These are phyloP conservation scores for Metarhizium sp. DNA, from an alignment of 2,329 filamentous ascomycete species.

Conservation along the genomic window DNA sequence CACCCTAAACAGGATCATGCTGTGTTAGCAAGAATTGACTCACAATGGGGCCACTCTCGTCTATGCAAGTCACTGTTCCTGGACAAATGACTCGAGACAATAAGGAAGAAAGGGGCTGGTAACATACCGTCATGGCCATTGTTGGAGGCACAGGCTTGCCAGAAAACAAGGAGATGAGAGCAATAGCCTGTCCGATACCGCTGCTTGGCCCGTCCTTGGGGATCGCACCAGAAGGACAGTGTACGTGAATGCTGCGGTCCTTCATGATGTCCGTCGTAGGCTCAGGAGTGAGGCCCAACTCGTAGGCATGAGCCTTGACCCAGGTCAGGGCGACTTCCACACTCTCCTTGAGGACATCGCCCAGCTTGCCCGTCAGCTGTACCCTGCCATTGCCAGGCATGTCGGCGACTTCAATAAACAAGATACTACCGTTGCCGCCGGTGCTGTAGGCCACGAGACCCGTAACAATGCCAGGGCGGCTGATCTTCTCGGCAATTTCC, in stretches of 20 bases:
- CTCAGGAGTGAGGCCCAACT: conserved; percentile 73
- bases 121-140: conserved; percentile 81
- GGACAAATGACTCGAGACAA: conserved; percentile 8
- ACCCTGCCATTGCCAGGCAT: conserved; percentile 92
- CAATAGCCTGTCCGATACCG: conserved; percentile 88
- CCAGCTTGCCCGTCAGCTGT: conserved; percentile 91
- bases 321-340: conserved; percentile 94
- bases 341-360: conserved; percentile 92
- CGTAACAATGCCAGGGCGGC: conserved; percentile 85
- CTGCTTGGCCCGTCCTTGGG: conserved; percentile 87
- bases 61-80: background rate
- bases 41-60: background rate
- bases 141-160: conserved; percentile 80
- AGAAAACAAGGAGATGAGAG: conserved; percentile 81
- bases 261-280: conserved; percentile 92
- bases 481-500: conserved; percentile 81
- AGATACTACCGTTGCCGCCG: conserved; percentile 86
- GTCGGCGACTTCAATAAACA: conserved; percentile 96
- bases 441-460: conserved; percentile 91
- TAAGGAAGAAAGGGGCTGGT: background rate
- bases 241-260: conserved; percentile 85
- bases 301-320: conserved; percentile 94
- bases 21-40: background rate
- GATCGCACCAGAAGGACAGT: conserved; percentile 89
- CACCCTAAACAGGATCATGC: conserved; percentile 33